Conservation (phyloP, 2,329 filamentous ascomycete species). For the Talaromyces sp. region DNA sequence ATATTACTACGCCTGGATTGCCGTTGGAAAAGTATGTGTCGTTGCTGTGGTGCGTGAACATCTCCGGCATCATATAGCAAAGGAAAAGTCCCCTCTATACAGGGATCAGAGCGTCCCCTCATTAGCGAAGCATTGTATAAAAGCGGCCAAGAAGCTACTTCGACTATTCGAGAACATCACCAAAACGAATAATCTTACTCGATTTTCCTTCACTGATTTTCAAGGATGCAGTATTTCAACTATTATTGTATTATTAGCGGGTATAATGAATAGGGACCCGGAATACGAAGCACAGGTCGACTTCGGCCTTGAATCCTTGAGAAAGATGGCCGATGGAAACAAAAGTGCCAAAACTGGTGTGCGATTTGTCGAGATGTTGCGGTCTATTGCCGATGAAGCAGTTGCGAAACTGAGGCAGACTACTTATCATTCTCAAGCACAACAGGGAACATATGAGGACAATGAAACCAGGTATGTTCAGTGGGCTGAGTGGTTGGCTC, state of each 20-base stretch:
- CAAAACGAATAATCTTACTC: conserved; percentile 30
- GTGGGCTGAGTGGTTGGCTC: conserved; percentile 13
- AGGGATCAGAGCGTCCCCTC: not conserved
- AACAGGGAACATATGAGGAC: conserved; percentile 15
- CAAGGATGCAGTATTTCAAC: conserved; percentile 41
- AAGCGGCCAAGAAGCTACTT: conserved; percentile 32
- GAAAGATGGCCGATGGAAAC: conserved; percentile 35
- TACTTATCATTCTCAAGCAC: not conserved
- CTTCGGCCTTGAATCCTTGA: conserved; percentile 33
- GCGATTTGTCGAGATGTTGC: conserved; percentile 28
- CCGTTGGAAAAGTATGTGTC: conserved; percentile 35
- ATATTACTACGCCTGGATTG: conserved; percentile 39
- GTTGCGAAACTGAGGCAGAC: not conserved
- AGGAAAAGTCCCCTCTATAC: not conserved
- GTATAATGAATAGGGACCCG: conserved; percentile 35
- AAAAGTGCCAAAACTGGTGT: conserved; percentile 28
- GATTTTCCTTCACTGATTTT: conserved; percentile 41
- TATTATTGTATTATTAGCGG: conserved; percentile 34
- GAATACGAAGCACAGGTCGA: conserved; percentile 29
- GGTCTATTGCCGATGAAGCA: conserved; percentile 28
- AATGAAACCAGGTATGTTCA: conserved; percentile 6
- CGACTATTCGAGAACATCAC: conserved; percentile 31
- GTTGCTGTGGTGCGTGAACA: conserved; percentile 28
- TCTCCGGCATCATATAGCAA: conserved; percentile 17
- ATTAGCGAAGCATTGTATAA: not conserved